phyloP scores from a whole-genome alignment of 1,139 yeast genomes.

The Suhomyces terraborum region DNA sequence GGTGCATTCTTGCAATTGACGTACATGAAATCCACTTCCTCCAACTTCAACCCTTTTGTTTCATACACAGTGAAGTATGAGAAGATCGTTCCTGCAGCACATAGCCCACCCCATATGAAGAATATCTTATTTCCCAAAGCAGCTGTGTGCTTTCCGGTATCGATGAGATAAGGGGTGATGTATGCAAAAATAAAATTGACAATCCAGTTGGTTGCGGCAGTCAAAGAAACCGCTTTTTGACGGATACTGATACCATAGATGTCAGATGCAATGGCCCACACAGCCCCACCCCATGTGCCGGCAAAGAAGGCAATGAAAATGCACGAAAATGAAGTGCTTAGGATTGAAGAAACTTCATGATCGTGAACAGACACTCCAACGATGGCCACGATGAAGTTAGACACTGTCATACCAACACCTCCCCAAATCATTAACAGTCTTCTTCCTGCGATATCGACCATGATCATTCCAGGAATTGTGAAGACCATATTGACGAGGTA shows the following conservation, averaged over 20 bases:
- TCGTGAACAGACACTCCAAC: conserved; percentile 59
- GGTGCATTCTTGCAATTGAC: conserved; percentile 48
- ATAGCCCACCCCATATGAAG: conserved; percentile 73
- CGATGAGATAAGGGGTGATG: conserved; percentile 71
- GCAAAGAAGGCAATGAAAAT: conserved; percentile 73
- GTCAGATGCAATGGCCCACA: conserved; percentile 78
- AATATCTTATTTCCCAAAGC: conserved; percentile 68
- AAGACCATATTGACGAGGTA: conserved; percentile 70
- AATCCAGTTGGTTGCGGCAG: conserved; percentile 78
- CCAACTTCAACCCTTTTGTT: conserved; percentile 50
- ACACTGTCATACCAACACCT: conserved; percentile 62
- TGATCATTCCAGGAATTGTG: conserved; percentile 70
- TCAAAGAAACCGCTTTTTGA: conserved; percentile 71
- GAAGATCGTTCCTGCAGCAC: conserved; percentile 50
- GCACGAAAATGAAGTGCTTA: conserved; percentile 61
- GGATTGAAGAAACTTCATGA: conserved; percentile 32
- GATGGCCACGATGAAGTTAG: conserved; percentile 65
- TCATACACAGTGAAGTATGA: conserved; percentile 46
- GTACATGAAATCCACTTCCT: conserved; percentile 45
- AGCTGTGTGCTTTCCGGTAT: conserved; percentile 61
- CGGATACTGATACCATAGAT: conserved; percentile 71
- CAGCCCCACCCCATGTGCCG: conserved; percentile 78
- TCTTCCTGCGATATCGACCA: conserved; percentile 70
- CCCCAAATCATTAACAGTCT: conserved; percentile 62
- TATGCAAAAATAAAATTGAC: conserved; percentile 73